Conservation (phyloP, 371 early-diverging fungal genomes). For the Conidiobolus coronatus region DNA sequence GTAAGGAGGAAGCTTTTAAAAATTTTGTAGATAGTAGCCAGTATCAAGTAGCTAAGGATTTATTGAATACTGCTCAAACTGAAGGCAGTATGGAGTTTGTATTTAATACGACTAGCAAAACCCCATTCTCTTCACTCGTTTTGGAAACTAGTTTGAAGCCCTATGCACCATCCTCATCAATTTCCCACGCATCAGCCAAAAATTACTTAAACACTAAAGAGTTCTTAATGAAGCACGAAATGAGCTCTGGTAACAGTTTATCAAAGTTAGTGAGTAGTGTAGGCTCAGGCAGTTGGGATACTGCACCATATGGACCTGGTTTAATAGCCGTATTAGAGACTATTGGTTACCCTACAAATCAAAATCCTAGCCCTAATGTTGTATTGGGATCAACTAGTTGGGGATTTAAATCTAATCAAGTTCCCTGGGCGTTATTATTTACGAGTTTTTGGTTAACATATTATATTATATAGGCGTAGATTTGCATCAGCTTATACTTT, state of each 20-base stretch:
- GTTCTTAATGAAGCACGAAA: conserved; percentile 24
- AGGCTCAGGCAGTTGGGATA: conserved; percentile 2
- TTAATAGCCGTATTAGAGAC: neutral
- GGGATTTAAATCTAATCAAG: no score
- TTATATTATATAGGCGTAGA: no score
- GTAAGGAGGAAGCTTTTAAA: no score
- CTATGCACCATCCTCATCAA: conserved; percentile 18
- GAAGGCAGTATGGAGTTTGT: no score
- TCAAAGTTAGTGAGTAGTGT: neutral
- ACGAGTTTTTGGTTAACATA: no score
- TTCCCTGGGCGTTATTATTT: no score
- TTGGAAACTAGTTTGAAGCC: conserved; percentile 13
- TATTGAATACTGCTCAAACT: no score
- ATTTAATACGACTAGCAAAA: neutral
- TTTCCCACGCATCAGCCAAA: conserved; percentile 21
- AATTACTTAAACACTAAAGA: conserved; percentile 17
- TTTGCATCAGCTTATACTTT: no score
- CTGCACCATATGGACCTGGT: neutral
- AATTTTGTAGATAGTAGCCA: no score
- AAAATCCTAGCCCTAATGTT: neutral
- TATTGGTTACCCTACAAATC: neutral
- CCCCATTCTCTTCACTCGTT: neutral
- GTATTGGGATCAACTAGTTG: no score
- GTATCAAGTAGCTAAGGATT: no score
- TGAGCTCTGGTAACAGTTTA: conserved; percentile 12